Evolutionary conservation across 139 green algal genomes (phyloP).

Genomic region (Ettlia oleoabundans): DNA sequence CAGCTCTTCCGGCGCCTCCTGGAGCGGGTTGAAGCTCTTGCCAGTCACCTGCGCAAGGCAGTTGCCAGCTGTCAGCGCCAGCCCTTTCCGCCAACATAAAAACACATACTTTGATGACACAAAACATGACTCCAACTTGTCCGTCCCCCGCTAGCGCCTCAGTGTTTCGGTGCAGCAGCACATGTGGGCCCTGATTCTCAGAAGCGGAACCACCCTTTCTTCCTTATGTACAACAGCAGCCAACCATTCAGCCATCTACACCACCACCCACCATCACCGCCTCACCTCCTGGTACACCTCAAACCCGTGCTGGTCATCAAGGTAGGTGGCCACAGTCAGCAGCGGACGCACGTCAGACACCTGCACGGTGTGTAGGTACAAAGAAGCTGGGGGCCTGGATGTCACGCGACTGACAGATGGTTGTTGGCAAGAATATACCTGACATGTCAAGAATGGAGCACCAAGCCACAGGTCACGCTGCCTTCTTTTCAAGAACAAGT

Average conservation of each 20-base stretch:
- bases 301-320: slow-evolving; percentile 86
- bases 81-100: too few relatives aligned
- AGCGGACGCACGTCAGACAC: slow-evolving; percentile 94
- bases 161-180: not conserved
- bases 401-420: not conserved
- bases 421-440: too few relatives aligned
- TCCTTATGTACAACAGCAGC: too few relatives aligned
- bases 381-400: not conserved
- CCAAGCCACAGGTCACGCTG: too few relatives aligned
- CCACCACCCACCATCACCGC: not conserved
- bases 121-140: too few relatives aligned
- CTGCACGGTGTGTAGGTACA: slow-evolving; percentile 33
- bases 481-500: too few relatives aligned
- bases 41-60: slow-evolving; percentile 45
- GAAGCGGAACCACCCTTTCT: too few relatives aligned
- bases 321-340: slow-evolving; percentile 93
- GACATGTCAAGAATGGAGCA: too few relatives aligned
- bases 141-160: too few relatives aligned
- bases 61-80: too few relatives aligned
- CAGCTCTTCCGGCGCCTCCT: slow-evolving; percentile 41
- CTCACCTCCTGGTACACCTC: slow-evolving; percentile 96
- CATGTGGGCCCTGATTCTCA: not conserved
- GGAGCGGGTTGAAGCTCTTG: slow-evolving; percentile 84
- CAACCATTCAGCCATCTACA: not conserved
- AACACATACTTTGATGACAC: too few relatives aligned